These are phyloP conservation scores for Flammula alnicola DNA, from an alignment of 1,284 basidiomycete species.

Conservation along the genomic window DNA sequence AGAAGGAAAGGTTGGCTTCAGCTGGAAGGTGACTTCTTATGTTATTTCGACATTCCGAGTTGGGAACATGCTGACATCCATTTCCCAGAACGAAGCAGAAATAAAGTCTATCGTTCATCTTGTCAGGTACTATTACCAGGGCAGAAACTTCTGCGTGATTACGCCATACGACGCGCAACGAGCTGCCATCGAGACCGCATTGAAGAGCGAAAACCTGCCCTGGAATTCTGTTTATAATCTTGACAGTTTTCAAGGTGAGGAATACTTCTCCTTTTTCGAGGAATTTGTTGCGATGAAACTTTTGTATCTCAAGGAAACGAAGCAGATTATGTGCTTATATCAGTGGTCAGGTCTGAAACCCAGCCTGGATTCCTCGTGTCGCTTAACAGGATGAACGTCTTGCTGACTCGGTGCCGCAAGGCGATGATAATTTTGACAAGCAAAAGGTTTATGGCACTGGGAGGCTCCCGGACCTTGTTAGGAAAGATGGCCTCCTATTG, in stretches of 20 bases:
- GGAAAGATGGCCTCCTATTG: slow-evolving; percentile 34
- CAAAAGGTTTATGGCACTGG: slow-evolving; percentile 35
- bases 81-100: slow-evolving; percentile 47
- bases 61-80: background rate
- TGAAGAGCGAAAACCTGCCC: slow-evolving; percentile 40
- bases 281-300: background rate
- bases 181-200: slow-evolving; percentile 41
- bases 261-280: background rate
- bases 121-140: slow-evolving; percentile 43
- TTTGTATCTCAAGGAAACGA: slow-evolving; percentile 41
- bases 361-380: slow-evolving; percentile 46
- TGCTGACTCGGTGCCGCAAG: slow-evolving; percentile 49
- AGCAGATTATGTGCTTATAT: slow-evolving; percentile 47
- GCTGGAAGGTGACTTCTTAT: slow-evolving; percentile 44
- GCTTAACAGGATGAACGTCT: slow-evolving; percentile 48
- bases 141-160: slow-evolving; percentile 48
- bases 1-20: slow-evolving; percentile 45
- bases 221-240: slow-evolving; percentile 55
- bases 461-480: slow-evolving; percentile 37
- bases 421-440: slow-evolving; percentile 49
- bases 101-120: slow-evolving; percentile 43
- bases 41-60: no score
- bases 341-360: slow-evolving; percentile 43
- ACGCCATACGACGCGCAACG: slow-evolving; percentile 63
- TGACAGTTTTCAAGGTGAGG: slow-evolving; percentile 53